phyloP scores from a whole-genome alignment of 2,329 filamentous ascomycete species.

The Sporothrix euskadiensis region DNA sequence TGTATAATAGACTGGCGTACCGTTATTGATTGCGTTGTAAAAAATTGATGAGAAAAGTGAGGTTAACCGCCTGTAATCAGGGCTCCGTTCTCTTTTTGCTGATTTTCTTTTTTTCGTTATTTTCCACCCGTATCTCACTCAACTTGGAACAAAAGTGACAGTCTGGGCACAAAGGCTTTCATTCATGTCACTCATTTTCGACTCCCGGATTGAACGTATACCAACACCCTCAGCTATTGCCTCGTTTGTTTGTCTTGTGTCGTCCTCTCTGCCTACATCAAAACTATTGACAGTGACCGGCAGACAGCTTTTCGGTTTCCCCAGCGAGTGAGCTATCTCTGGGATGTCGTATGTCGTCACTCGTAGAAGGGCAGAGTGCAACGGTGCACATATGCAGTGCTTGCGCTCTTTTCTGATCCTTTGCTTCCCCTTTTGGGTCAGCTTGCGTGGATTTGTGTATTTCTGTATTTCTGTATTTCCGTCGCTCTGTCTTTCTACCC shows the following conservation, averaged over 20 bases:
- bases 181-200: background rate
- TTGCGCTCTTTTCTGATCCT: background rate
- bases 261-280: background rate
- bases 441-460: background rate
- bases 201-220: background rate
- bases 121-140: background rate
- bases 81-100: no score
- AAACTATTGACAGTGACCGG: background rate
- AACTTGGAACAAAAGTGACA: background rate
- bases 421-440: background rate
- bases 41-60: background rate
- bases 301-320: background rate
- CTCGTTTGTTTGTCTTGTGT: background rate
- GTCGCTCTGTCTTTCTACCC: background rate
- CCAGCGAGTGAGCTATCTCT: background rate
- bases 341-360: conserved; percentile 17
- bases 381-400: conserved; percentile 8
- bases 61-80: background rate
- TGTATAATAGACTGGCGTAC: background rate
- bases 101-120: background rate
- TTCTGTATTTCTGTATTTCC: background rate
- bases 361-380: background rate
- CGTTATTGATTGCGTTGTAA: background rate
- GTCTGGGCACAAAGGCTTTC: background rate
- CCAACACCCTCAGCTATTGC: background rate